A percentile compares a stretch with the other conserved stretches of the same genome.
phyloP scores from a whole-genome alignment of 176 grass and related monocot species.

The Avena insularis region DNA sequence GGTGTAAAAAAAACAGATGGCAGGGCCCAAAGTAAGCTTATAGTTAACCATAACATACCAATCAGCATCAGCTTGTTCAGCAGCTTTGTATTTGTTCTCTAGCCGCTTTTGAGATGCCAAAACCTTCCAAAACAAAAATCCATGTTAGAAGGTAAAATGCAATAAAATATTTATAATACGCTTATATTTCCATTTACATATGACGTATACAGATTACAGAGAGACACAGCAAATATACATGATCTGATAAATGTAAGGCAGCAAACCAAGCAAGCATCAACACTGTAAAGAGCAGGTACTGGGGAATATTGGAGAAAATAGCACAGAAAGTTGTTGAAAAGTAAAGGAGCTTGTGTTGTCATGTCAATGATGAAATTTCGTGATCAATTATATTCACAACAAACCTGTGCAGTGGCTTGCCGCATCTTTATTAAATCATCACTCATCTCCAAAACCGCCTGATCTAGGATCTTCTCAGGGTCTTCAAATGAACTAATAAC shows the following conservation, averaged over 20 bases:
- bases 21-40: constrained; percentile 23
- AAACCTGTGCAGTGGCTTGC: constrained; percentile 97
- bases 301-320: not conserved
- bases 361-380: constrained; percentile 26
- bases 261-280: not conserved
- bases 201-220: not conserved
- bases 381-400: constrained; percentile 10
- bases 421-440: constrained; percentile 99
- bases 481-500: constrained; percentile 93
- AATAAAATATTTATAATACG: not conserved
- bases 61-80: constrained; percentile 78
- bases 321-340: not conserved
- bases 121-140: constrained; percentile 68
- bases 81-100: constrained; percentile 95
- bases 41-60: constrained; percentile 63
- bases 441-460: constrained; percentile 97
- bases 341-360: not conserved
- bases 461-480: constrained; percentile 98
- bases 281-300: not conserved
- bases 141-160: constrained; percentile 15
- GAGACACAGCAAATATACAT: not conserved
- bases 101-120: constrained; percentile 96
- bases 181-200: not conserved
- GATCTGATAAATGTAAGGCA: not conserved
- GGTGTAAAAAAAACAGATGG: constrained; percentile 25